phyloP scores from a whole-genome alignment of 371 early-diverging fungal genomes.

The Mucor irregularis region DNA sequence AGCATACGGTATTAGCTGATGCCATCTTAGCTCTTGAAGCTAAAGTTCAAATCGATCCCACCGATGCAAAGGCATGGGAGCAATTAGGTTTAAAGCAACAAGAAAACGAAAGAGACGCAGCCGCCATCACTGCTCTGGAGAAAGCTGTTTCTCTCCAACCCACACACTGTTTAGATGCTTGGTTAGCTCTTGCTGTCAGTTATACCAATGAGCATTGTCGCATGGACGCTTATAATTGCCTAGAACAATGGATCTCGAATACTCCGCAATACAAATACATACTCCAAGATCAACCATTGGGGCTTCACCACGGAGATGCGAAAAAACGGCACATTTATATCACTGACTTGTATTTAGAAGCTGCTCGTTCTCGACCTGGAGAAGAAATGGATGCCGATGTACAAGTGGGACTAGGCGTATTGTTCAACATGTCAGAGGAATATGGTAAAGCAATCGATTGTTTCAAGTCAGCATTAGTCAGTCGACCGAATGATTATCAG shows the following conservation, averaged over 20 bases:
- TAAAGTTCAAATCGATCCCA: constrained; percentile 74
- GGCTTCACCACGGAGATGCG: constrained; percentile 19
- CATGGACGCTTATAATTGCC: constrained; percentile 82
- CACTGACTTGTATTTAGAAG: constrained; percentile 77
- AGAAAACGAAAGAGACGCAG: constrained; percentile 92
- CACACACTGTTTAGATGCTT: constrained; percentile 64
- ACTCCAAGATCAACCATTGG: not conserved
- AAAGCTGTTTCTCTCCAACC: constrained; percentile 81
- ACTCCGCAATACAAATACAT: constrained; percentile 67
- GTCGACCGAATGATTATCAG: constrained; percentile 88
- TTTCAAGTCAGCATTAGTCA: constrained; percentile 89
- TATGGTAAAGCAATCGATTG: constrained; percentile 96
- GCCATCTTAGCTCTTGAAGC: constrained; percentile 92
- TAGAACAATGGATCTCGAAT: constrained; percentile 86
- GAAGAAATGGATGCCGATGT: constrained; percentile 87
- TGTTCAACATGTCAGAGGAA: constrained; percentile 90
- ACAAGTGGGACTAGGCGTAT: constrained; percentile 90
- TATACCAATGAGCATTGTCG: constrained; percentile 92
- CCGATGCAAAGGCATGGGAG: constrained; percentile 85
- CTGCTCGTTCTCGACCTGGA: constrained; percentile 71
- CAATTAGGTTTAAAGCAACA: constrained; percentile 88
- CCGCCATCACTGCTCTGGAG: constrained; percentile 88
- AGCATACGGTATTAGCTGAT: constrained; percentile 72
- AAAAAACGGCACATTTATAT: constrained; percentile 35
- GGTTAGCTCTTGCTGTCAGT: constrained; percentile 87